A percentile compares a stretch with the other conserved stretches of the same genome.
Evolutionary conservation across 257 asterid genomes (phyloP).

Genomic region (Nicotiana paniculata): DNA sequence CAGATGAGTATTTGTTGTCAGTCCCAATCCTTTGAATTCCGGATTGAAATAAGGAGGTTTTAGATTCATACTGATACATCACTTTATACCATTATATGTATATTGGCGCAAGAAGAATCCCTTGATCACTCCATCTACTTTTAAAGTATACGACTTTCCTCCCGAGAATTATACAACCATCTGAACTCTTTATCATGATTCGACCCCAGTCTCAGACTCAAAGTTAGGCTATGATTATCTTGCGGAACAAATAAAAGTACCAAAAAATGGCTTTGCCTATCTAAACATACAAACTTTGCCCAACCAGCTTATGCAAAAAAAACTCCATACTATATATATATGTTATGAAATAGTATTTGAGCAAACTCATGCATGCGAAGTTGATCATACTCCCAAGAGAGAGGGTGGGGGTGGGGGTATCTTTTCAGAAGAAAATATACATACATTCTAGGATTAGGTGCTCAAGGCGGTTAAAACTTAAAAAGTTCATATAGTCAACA

Average conservation of each 20-base stretch:
- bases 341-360: neutral
- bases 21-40: no score
- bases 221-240: neutral
- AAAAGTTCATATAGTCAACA: neutral
- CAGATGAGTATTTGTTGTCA: no score
- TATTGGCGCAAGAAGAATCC: no score
- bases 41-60: no score
- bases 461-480: neutral
- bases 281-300: neutral
- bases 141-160: no score
- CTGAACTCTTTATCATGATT: no score
- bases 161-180: no score
- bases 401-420: no score
- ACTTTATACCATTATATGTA: no score
- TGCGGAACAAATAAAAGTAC: neutral
- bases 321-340: neutral
- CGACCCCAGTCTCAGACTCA: no score
- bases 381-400: neutral
- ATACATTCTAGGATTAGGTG: neutral
- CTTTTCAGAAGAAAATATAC: neutral
- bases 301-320: neutral
- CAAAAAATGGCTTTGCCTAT: neutral
- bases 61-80: no score
- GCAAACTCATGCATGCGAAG: neutral
- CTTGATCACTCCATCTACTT: no score